These are phyloP conservation scores for Pelargonium myrrhifolium DNA, from an alignment of 441 rosid genomes.

Conservation along the genomic window DNA sequence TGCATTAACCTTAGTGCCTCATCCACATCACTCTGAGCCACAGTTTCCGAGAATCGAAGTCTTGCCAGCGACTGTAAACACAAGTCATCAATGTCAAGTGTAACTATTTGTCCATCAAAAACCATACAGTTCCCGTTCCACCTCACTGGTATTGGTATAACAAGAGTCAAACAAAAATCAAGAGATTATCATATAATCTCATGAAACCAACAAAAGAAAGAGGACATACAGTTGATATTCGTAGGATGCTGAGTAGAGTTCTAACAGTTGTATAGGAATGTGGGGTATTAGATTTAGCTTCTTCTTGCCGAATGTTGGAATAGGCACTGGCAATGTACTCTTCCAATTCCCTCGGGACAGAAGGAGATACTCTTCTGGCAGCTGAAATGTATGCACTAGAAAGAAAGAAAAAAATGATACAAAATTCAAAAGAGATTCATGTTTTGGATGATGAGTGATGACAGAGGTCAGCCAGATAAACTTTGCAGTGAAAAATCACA, in stretches of 20 bases:
- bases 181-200: neutral
- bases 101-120: conserved; percentile 7
- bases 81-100: conserved; percentile 15
- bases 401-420: conserved; percentile 17
- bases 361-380: conserved; percentile 83
- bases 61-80: conserved; percentile 78
- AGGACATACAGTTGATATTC: conserved; percentile 84
- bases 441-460: neutral
- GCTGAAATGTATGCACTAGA: conserved; percentile 91
- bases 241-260: conserved; percentile 90
- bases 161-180: neutral
- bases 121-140: neutral
- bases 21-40: conserved; percentile 97
- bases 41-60: conserved; percentile 87
- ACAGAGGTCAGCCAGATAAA: neutral
- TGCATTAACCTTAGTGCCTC: conserved; percentile 96
- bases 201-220: neutral
- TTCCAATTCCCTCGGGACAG: conserved; percentile 76
- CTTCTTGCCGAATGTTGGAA: conserved; percentile 92
- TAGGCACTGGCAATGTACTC: conserved; percentile 94
- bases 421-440: conserved; percentile 11
- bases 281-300: conserved; percentile 80
- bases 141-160: conserved; percentile 1
- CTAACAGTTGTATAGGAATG: conserved; percentile 96
- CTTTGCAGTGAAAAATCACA: neutral